A percentile compares a stretch with the other conserved stretches of the same genome.
These are phyloP conservation scores for Borovskyia barvae DNA, from an alignment of 208 protist genomes.

Conservation along the genomic window DNA sequence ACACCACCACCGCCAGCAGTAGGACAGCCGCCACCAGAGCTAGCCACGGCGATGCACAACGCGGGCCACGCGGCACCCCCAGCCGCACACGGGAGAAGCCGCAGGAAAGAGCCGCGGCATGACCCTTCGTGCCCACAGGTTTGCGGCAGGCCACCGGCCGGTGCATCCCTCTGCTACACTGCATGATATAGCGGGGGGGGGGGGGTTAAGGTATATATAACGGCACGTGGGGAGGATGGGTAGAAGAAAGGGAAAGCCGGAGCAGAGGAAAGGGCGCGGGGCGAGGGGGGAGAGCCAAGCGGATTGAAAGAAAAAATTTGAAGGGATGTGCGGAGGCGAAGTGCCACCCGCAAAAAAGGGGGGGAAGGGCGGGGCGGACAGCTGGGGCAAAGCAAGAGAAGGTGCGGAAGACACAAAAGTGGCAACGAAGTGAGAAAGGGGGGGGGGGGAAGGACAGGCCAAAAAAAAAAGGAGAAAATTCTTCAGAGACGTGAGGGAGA, in stretches of 20 bases:
- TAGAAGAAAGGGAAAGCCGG: not conserved
- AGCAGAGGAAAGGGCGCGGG: not conserved
- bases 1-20: not conserved
- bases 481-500: not conserved
- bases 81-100: no score
- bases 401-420: not conserved
- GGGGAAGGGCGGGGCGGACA: not conserved
- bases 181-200: not conserved
- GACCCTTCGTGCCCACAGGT: not conserved
- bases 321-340: not conserved
- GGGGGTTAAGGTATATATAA: not conserved
- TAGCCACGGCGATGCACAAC: not conserved
- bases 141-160: not conserved
- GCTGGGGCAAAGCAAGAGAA: not conserved
- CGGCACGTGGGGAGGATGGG: not conserved
- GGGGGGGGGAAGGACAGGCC: not conserved
- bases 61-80: no score
- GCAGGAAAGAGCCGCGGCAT: not conserved
- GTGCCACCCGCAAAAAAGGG: not conserved
- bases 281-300: not conserved
- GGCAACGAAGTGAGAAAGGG: not conserved
- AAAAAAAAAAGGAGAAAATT: not conserved
- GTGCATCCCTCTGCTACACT: no score
- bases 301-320: not conserved
- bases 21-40: not conserved